Conservation (phyloP, 2,329 filamentous ascomycete species). For the Alternaria triticina region DNA sequence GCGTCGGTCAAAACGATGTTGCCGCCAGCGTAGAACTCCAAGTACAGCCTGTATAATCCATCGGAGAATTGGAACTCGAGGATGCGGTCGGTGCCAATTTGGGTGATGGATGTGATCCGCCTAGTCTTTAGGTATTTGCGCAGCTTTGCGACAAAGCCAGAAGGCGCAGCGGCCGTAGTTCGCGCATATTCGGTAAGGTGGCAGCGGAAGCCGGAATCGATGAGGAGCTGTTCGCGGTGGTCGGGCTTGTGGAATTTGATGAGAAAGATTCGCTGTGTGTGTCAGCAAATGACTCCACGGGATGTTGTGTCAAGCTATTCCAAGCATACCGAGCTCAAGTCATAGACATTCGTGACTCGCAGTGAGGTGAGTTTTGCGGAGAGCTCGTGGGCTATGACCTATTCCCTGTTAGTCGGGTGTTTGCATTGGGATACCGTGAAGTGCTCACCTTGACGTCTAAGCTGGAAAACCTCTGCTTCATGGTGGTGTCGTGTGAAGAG, state of each 20-base stretch:
- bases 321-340: constrained; percentile 75
- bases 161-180: constrained; percentile 82
- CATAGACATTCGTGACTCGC: constrained; percentile 92
- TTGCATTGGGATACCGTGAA: background rate
- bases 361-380: constrained; percentile 75
- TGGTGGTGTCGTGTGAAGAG: constrained; percentile 50
- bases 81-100: constrained; percentile 92
- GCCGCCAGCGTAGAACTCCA: constrained; percentile 96
- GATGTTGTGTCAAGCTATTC: background rate
- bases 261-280: constrained; percentile 77
- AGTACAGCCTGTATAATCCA: constrained; percentile 82
- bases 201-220: constrained; percentile 95
- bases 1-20: constrained; percentile 92
- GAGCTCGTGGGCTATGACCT: constrained; percentile 96
- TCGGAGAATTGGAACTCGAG: constrained; percentile 93
- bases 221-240: constrained; percentile 84
- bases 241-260: constrained; percentile 94
- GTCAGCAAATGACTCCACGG: constrained; percentile 32
- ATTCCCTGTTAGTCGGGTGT: constrained; percentile 7
- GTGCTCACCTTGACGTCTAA: constrained; percentile 70
- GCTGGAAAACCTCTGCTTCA: constrained; percentile 84
- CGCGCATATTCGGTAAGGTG: constrained; percentile 91
- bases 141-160: constrained; percentile 81
- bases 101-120: constrained; percentile 77
- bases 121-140: constrained; percentile 89